A percentile compares a stretch with the other conserved stretches of the same genome.
phyloP scores from a whole-genome alignment of 192 early-diverging fungal species.

The Backusella australiensis region DNA sequence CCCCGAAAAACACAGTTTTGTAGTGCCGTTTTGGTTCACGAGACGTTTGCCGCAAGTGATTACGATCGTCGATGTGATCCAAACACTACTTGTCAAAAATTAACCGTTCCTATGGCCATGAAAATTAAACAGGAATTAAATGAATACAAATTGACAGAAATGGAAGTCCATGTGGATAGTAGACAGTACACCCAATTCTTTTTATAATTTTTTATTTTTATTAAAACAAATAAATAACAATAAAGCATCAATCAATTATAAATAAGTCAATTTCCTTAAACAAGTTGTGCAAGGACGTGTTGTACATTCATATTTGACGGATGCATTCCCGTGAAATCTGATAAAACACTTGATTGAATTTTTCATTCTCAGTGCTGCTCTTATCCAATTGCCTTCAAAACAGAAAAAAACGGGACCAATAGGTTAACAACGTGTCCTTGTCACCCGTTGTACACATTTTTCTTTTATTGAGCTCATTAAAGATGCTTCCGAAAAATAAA shows the following conservation, averaged over 20 bases:
- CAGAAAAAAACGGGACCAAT: neutral
- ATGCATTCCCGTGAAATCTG: neutral
- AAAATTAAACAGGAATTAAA: constrained; percentile 93
- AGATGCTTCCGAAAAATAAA: neutral
- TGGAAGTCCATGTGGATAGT: constrained; percentile 85
- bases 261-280: neutral
- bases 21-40: constrained; percentile 53
- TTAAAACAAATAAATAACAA: neutral
- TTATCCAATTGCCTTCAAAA: neutral
- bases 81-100: constrained; percentile 73
- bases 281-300: neutral
- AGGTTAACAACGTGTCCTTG: neutral
- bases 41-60: constrained; percentile 69
- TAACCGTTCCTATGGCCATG: constrained; percentile 84
- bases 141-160: constrained; percentile 89
- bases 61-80: constrained; percentile 90
- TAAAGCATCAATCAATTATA: neutral
- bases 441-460: neutral
- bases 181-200: constrained; percentile 72
- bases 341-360: neutral
- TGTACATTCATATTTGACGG: neutral
- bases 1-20: constrained; percentile 46
- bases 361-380: neutral
- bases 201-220: constrained; percentile 16
- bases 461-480: neutral